phyloP scores from a whole-genome alignment of 345 rosid species.

The Aquilaria sinensis region DNA sequence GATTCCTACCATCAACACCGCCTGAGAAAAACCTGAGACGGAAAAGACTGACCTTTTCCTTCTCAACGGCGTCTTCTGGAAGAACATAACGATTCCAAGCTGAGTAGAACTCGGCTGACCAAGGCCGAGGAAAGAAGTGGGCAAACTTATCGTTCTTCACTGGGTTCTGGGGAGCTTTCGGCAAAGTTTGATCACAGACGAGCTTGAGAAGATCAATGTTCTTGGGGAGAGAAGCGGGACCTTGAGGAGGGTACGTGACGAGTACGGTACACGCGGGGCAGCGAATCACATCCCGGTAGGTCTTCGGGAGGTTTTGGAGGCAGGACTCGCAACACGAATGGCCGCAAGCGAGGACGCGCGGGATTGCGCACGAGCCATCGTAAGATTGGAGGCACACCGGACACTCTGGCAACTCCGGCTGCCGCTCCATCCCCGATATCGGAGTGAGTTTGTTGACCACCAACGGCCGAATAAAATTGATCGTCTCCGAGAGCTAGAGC shows the following conservation, averaged over 20 bases:
- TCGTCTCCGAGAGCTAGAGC: too few species aligned
- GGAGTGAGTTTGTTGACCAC: too few species aligned
- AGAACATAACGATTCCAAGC: constrained; percentile 62
- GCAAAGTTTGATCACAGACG: constrained; percentile 17
- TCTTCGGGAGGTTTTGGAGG: constrained; percentile 53
- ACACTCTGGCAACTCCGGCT: constrained; percentile 68
- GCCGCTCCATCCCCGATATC: constrained; percentile 15
- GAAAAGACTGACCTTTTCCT: constrained; percentile 40
- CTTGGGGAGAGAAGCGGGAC: constrained; percentile 74
- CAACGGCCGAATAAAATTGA: too few species aligned
- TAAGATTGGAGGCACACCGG: constrained; percentile 79
- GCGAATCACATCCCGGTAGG: constrained; percentile 56
- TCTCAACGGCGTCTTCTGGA: constrained; percentile 33
- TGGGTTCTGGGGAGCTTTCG: constrained; percentile 11
- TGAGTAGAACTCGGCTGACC: constrained; percentile 64
- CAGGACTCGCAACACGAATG: constrained; percentile 80
- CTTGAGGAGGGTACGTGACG: constrained; percentile 67
- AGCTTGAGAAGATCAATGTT: constrained; percentile 77
- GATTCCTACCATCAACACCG: constrained; percentile 16
- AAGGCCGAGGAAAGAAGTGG: constrained; percentile 39
- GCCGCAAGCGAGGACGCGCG: constrained; percentile 84
- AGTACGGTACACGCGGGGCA: constrained; percentile 88
- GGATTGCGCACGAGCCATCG: constrained; percentile 49
- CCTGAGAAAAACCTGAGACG: constrained; percentile 32
- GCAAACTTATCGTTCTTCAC: constrained; percentile 7